These are phyloP conservation scores for Pseudogymnoascus sp. DNA, from an alignment of 2,329 filamentous ascomycete species.

Conservation along the genomic window DNA sequence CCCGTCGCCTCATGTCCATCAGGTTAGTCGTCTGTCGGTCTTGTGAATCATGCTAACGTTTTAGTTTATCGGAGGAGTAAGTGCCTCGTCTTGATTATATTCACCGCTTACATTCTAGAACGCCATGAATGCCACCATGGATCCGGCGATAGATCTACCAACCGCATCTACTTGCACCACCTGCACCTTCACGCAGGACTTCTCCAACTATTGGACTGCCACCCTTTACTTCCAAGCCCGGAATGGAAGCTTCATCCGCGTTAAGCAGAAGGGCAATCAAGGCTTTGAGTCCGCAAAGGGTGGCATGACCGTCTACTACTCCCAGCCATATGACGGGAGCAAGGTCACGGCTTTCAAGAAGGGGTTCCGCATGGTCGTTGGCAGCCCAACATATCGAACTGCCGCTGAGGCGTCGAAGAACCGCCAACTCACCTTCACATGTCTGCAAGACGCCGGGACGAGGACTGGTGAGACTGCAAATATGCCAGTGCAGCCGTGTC, in stretches of 20 bases:
- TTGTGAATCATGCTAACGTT: not conserved
- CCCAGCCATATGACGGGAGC: slow-evolving; percentile 25
- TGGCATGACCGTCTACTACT: slow-evolving; percentile 33
- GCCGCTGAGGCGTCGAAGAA: slow-evolving; percentile 31
- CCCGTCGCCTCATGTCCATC: slow-evolving; percentile 17
- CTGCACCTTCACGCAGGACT: slow-evolving; percentile 31
- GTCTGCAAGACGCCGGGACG: slow-evolving; percentile 32
- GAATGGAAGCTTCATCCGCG: slow-evolving; percentile 28
- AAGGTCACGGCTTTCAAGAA: slow-evolving; percentile 39
- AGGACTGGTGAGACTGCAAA: slow-evolving; percentile 33
- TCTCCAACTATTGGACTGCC: slow-evolving; percentile 32
- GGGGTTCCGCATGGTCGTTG: slow-evolving; percentile 41
- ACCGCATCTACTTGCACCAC: slow-evolving; percentile 27
- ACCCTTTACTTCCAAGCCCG: slow-evolving; percentile 26
- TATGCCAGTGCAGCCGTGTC: slow-evolving; percentile 30
- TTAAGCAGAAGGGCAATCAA: slow-evolving; percentile 29
- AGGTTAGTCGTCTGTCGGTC: slow-evolving; percentile 14
- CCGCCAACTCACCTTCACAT: slow-evolving; percentile 39
- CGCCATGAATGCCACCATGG: slow-evolving; percentile 36
- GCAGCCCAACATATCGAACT: slow-evolving; percentile 31
- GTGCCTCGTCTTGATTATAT: not conserved
- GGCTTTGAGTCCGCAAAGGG: slow-evolving; percentile 29
- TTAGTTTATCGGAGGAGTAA: not conserved
- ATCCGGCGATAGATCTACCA: slow-evolving; percentile 23
- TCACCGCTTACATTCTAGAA: slow-evolving; percentile 20